Evolutionary conservation across 768 basidiomycete species (phyloP).

Genomic region (Lentinula boryana): DNA sequence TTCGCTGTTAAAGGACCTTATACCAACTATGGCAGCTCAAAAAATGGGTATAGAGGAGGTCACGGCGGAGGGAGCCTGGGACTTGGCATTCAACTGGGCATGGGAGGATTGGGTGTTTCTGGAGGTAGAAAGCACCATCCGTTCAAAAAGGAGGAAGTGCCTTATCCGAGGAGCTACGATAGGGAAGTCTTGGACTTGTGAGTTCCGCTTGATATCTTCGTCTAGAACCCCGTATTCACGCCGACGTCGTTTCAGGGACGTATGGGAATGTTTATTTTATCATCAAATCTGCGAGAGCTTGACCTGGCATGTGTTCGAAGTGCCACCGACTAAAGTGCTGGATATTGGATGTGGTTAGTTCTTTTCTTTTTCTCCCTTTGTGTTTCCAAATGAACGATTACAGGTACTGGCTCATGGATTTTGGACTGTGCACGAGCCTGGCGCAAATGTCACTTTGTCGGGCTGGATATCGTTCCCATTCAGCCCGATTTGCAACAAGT

Average conservation of each 20-base stretch:
- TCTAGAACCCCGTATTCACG: background rate
- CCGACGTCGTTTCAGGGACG: slow-evolving; percentile 38
- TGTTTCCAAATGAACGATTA: background rate
- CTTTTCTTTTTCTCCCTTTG: background rate
- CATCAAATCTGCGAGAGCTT: slow-evolving; percentile 49
- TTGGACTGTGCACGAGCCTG: slow-evolving; percentile 57
- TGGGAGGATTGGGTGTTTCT: slow-evolving; percentile 8
- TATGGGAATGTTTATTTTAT: slow-evolving; percentile 58
- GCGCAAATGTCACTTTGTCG: slow-evolving; percentile 62
- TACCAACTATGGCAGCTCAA: slow-evolving; percentile 11
- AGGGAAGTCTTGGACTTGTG: slow-evolving; percentile 60
- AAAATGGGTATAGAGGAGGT: slow-evolving; percentile 15
- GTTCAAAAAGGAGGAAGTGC: slow-evolving; percentile 42
- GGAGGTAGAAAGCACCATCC: slow-evolving; percentile 53
- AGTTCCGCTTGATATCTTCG: slow-evolving; percentile 23
- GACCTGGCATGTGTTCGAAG: slow-evolving; percentile 61
- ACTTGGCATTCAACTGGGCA: background rate
- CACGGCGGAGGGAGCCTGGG: slow-evolving; percentile 10
- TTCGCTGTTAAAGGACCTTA: slow-evolving; percentile 45
- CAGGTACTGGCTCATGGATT: slow-evolving; percentile 71
- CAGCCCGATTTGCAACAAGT: slow-evolving; percentile 62
- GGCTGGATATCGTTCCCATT: slow-evolving; percentile 66
- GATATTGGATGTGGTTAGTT: slow-evolving; percentile 69
- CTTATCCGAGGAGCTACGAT: slow-evolving; percentile 67
- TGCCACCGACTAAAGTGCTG: slow-evolving; percentile 58